Evolutionary conservation across 2,329 filamentous ascomycete species (phyloP).

Genomic region (Metarhizium rileyi): DNA sequence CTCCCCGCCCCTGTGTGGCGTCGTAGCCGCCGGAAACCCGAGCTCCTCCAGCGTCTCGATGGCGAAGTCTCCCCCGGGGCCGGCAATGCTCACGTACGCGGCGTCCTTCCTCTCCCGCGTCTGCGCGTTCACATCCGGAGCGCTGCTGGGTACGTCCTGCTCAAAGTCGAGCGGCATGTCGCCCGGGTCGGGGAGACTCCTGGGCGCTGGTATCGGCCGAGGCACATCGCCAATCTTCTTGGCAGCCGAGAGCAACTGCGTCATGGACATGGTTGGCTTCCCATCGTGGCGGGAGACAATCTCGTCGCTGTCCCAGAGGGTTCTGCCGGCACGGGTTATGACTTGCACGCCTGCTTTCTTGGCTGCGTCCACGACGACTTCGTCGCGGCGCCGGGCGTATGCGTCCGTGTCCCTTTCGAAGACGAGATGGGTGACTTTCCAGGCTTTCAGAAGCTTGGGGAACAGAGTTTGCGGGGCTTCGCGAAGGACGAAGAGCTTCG

Average conservation of each 20-base stretch:
- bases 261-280: conserved; percentile 66
- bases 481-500: conserved; percentile 61
- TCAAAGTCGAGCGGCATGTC: conserved; percentile 49
- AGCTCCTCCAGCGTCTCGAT: conserved; percentile 64
- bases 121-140: conserved; percentile 51
- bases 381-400: conserved; percentile 58
- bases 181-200: conserved; percentile 52
- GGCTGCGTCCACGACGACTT: conserved; percentile 47
- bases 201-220: conserved; percentile 50
- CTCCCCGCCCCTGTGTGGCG: conserved; percentile 63
- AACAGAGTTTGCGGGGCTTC: conserved; percentile 64
- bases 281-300: conserved; percentile 55
- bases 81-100: conserved; percentile 51
- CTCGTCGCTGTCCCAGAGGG: conserved; percentile 64
- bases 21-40: conserved; percentile 54
- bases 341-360: conserved; percentile 57
- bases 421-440: conserved; percentile 65
- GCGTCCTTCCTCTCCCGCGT: conserved; percentile 44
- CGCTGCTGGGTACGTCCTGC: conserved; percentile 39
- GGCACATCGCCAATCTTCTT: conserved; percentile 53
- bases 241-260: conserved; percentile 54
- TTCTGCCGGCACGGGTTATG: conserved; percentile 54
- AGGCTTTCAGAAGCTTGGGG: conserved; percentile 62
- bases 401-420: conserved; percentile 73
- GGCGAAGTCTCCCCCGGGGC: conserved; percentile 58